Base-by-base conservation (phyloP, 208 protist genomes). In the Leishmania mexicana region DNA sequence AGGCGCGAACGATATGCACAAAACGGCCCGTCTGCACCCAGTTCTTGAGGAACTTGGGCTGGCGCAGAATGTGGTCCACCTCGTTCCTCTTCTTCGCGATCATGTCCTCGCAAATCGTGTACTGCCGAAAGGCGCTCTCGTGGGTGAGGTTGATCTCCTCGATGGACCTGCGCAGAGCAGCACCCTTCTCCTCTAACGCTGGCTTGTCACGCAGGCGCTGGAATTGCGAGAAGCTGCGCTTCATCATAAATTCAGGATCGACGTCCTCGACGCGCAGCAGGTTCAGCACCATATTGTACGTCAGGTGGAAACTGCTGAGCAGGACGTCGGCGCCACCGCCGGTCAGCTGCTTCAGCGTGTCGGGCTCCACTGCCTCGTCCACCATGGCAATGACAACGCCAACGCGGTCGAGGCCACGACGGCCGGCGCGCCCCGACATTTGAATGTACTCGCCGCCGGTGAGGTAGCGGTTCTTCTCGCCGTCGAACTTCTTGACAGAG, bases 201-300 rank as follows among this genome's bases (percentile, higher is more conserved):
- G 98, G 98, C 60, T 95, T 85, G 64, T 98, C 84, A 38, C 88
- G 87, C 73, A 99, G 93, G 49, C 93, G 90, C 89, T 99, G 98
- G 87, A 99, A 99, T 86, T 99, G 99, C 38, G 96, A 95, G 92
- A 99, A 99, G 77, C 97, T 99, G 54, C 97, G 88, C 85, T 97
- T 96, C 89, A 99, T 98, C 90, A 99, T 97, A 85, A 99, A 99
- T 87, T 99, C 96, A 10, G 98, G 98, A 83, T 99, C 97, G 7
- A 99, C 95, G 79, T 98, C 98, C 88, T 99, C 98, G 6, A 99
- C 96, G n/a, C 99, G 95, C 35, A 99, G 83, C 65, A 99, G 87
- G 86, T 99, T 99, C 15, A 99, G 93, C 62, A 99, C 89, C 99
- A 99, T 99, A 89, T 99, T 99, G 93, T 99, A 99, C 57, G 97